Evolutionary conservation across 2,329 filamentous ascomycete species (phyloP).

Genomic region (Chaetomiaceae sp.): DNA sequence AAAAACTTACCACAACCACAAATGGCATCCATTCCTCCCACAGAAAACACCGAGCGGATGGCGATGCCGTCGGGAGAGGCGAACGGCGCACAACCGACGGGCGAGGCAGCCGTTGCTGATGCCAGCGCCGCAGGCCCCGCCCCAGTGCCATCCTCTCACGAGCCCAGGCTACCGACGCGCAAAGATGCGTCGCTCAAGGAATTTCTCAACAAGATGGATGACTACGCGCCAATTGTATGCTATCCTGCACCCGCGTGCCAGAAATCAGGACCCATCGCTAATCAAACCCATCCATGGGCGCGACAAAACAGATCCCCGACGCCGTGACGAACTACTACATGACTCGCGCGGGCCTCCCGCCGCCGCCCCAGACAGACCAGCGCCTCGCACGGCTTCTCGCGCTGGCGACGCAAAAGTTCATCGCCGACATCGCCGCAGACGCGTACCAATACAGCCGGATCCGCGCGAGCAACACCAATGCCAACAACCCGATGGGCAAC

Average conservation of each 20-base stretch:
- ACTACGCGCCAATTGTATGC: conserved; percentile 91
- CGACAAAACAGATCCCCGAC: conserved; percentile 81
- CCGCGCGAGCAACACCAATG: conserved; percentile 80
- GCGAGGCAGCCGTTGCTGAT: background rate
- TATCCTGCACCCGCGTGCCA: too few relatives aligned
- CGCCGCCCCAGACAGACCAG: conserved; percentile 82
- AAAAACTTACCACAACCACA: background rate
- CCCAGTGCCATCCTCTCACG: conserved; percentile 36
- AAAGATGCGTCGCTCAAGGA: conserved; percentile 92
- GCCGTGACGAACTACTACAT: conserved; percentile 98
- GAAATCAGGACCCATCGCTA: too few relatives aligned
- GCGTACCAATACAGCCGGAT: conserved; percentile 98
- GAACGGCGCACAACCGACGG: conserved; percentile 19
- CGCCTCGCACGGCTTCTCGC: conserved; percentile 89
- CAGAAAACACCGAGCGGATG: conserved; percentile 24
- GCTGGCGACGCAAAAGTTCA: conserved; percentile 97
- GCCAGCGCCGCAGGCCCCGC: conserved; percentile 1
- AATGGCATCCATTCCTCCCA: conserved; percentile 24
- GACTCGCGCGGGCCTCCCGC: conserved; percentile 88
- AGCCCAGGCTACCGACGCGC: conserved; percentile 66
- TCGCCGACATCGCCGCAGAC: conserved; percentile 94
- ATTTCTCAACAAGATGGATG: conserved; percentile 94
- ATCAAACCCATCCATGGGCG: too few relatives aligned
- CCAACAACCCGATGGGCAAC: conserved; percentile 88
- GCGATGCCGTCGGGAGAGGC: conserved; percentile 11